phyloP scores from a whole-genome alignment of 1,284 basidiomycete genomes.

The Tylopilus orsonianus region DNA sequence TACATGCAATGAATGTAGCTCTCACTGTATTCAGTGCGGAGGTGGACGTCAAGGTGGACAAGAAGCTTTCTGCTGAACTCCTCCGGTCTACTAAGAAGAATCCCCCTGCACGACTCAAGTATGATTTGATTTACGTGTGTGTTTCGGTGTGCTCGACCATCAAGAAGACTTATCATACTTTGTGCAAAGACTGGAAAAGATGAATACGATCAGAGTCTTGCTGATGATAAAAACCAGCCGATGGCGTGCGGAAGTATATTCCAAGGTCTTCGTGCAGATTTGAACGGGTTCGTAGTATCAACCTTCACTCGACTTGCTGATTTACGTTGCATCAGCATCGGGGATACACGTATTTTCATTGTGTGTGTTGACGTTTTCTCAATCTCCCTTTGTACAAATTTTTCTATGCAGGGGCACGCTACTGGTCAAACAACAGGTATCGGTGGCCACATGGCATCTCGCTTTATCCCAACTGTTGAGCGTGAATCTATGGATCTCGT shows the following conservation, averaged over 20 bases:
- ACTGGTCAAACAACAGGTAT: constrained; percentile 93
- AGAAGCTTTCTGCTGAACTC: constrained; percentile 76
- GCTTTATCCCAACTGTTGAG: constrained; percentile 97
- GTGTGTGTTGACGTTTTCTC: constrained; percentile 39
- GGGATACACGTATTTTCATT: constrained; percentile 75
- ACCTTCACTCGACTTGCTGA: constrained; percentile 3
- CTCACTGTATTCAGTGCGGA: constrained; percentile 85
- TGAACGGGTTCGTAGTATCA: constrained; percentile 63
- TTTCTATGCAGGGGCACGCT: constrained; percentile 59
- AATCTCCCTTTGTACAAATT: neutral
- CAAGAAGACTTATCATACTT: constrained; percentile 1
- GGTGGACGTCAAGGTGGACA: constrained; percentile 71
- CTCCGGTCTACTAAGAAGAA: constrained; percentile 95
- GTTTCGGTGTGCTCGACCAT: neutral
- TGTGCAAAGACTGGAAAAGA: constrained; percentile 76
- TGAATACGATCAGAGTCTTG: constrained; percentile 77
- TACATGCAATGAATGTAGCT: constrained; percentile 66
- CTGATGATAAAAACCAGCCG: constrained; percentile 61
- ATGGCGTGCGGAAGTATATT: constrained; percentile 76
- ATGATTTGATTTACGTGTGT: constrained; percentile 85
- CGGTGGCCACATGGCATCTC: constrained; percentile 35
- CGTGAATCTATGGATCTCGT: constrained; percentile 88
- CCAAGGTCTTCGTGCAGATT: constrained; percentile 79
- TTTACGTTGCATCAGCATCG: constrained; percentile 42
- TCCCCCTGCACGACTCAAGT: constrained; percentile 76